Conservation (phyloP, 2,329 filamentous ascomycete genomes). For the Aspergillus carbonarius region DNA sequence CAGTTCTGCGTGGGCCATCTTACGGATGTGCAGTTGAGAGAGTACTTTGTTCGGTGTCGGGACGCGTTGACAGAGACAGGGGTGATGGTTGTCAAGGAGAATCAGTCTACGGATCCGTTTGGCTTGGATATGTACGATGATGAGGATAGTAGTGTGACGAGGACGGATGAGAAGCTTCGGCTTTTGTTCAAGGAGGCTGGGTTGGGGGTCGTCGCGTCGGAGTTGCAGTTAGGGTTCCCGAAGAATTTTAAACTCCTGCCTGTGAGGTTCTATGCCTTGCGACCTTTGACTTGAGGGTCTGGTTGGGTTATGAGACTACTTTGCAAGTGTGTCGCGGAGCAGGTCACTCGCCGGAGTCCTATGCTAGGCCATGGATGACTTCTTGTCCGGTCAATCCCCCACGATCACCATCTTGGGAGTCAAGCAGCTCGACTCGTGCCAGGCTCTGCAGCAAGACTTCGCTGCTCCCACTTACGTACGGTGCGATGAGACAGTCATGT, state of each 20-base stretch:
- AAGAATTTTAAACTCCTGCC: slow-evolving; percentile 63
- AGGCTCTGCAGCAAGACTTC: too few species aligned
- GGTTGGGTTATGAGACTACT: neutral
- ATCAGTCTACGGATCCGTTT: slow-evolving; percentile 57
- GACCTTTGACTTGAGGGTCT: slow-evolving; percentile 41
- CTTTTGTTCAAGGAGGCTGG: slow-evolving; percentile 68
- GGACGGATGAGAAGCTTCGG: slow-evolving; percentile 71
- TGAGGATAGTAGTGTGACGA: slow-evolving; percentile 73
- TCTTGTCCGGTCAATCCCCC: neutral
- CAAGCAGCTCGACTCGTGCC: too few species aligned
- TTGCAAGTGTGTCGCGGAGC: too few species aligned
- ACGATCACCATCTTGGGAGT: too few species aligned
- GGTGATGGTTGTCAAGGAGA: slow-evolving; percentile 76
- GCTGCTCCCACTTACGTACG: too few species aligned
- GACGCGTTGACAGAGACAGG: slow-evolving; percentile 45
- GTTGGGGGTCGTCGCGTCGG: slow-evolving; percentile 65
- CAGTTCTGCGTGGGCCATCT: slow-evolving; percentile 90
- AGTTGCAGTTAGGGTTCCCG: slow-evolving; percentile 71
- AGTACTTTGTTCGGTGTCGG: slow-evolving; percentile 64
- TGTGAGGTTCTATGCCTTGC: slow-evolving; percentile 75
- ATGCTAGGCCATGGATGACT: neutral
- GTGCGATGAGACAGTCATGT: too few species aligned
- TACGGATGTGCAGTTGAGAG: slow-evolving; percentile 69
- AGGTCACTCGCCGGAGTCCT: too few species aligned
- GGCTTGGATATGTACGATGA: slow-evolving; percentile 71